phyloP scores from a whole-genome alignment of 495 filamentous ascomycete species.

The Neurospora tetraspora region DNA sequence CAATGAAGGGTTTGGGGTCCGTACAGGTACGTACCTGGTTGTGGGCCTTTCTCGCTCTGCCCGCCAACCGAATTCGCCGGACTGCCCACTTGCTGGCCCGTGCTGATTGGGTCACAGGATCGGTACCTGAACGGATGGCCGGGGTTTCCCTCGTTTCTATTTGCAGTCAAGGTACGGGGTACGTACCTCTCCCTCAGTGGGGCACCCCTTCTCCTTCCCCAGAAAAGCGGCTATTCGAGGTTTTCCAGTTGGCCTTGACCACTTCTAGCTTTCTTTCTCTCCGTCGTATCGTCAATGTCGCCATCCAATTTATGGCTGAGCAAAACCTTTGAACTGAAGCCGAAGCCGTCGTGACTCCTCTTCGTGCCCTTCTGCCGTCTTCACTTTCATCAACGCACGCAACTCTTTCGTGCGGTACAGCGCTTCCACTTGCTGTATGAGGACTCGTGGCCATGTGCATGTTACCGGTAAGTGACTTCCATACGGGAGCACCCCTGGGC shows the following conservation, averaged over 20 bases:
- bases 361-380: neutral
- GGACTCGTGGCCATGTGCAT: neutral
- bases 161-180: slow-evolving; percentile 1
- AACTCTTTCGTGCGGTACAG: neutral
- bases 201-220: slow-evolving; percentile 3
- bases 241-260: slow-evolving; percentile 5
- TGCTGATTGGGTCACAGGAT: slow-evolving; percentile 26
- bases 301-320: neutral
- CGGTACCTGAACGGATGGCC: slow-evolving; percentile 22
- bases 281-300: neutral
- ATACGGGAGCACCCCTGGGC: neutral
- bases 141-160: slow-evolving; percentile 1
- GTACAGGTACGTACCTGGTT: neutral
- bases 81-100: slow-evolving; percentile 1
- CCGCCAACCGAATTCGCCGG: neutral
- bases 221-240: slow-evolving; percentile 24
- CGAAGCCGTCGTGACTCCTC: neutral
- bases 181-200: neutral
- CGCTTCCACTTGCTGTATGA: neutral
- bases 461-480: neutral
- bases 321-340: neutral
- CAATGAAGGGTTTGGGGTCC: neutral
- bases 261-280: neutral
- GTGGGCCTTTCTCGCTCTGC: neutral
- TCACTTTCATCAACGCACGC: neutral